A percentile compares a stretch with the other conserved stretches of the same genome.
Evolutionary conservation across 495 filamentous ascomycete genomes (phyloP).

Genomic region (Penicillium paradoxum): DNA sequence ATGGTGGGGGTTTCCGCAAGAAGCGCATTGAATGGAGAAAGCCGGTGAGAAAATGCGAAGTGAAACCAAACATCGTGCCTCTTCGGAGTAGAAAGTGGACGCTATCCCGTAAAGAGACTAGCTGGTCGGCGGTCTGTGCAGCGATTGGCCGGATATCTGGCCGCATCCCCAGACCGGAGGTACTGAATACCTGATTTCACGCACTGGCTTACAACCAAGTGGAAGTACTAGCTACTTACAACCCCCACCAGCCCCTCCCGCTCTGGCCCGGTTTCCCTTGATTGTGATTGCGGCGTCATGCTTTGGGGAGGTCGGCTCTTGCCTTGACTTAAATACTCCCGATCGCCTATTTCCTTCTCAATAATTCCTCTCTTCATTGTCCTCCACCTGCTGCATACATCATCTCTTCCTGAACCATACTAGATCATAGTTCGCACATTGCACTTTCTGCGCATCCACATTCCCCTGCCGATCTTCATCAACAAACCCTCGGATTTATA

Average conservation of each 20-base stretch:
- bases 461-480: not conserved
- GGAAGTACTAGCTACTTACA: not conserved
- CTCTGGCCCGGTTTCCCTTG: constrained; percentile 10
- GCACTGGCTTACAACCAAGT: not conserved
- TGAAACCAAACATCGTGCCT: constrained; percentile 1
- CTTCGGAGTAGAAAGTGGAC: constrained; percentile 1
- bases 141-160: not conserved
- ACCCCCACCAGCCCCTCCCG: constrained; percentile 13
- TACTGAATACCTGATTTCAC: not conserved
- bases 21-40: not conserved
- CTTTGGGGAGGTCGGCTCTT: constrained; percentile 3
- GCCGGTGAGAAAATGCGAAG: not conserved
- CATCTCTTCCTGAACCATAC: constrained; percentile 1
- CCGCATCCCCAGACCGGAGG: not conserved
- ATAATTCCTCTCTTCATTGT: constrained; percentile 1
- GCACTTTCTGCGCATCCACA: not conserved
- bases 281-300: constrained; percentile 18
- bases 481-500: constrained; percentile 8
- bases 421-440: not conserved
- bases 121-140: not conserved
- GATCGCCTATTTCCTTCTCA: not conserved
- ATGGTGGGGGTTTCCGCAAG: not conserved
- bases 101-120: not conserved
- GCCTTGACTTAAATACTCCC: constrained; percentile 12
- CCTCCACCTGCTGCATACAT: not conserved